phyloP scores from a whole-genome alignment of 805 yeast species.

The Kodamaea kaohsiungensis region DNA sequence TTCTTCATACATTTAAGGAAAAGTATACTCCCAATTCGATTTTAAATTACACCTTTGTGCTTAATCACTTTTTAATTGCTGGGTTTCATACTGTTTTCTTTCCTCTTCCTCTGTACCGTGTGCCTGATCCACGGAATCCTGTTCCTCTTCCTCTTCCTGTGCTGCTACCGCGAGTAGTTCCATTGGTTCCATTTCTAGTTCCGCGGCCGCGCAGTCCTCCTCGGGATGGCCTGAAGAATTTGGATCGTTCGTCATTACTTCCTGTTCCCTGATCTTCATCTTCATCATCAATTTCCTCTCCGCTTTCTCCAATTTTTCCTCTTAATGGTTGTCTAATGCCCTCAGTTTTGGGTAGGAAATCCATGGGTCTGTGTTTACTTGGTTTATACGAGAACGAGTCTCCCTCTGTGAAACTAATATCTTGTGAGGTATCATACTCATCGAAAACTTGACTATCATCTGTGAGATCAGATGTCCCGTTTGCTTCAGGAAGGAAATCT shows the following conservation, averaged over 20 bases:
- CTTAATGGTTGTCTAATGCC: conserved; percentile 2
- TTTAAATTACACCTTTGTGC: background rate
- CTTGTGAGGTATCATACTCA: conserved; percentile 6
- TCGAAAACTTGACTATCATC: conserved; percentile 1
- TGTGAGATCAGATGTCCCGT: background rate
- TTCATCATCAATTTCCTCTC: conserved; percentile 8
- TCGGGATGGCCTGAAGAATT: background rate
- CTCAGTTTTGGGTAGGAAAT: conserved; percentile 1
- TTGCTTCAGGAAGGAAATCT: conserved; percentile 1
- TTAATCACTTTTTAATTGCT: too few relatives aligned
- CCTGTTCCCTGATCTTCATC: conserved; percentile 7
- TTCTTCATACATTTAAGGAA: background rate
- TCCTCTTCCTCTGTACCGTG: conserved; percentile 15
- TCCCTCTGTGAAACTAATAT: conserved; percentile 1
- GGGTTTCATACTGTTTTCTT: background rate
- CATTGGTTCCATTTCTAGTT: background rate
- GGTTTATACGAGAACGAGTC: background rate
- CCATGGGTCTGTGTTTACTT: background rate
- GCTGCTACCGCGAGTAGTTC: conserved; percentile 10
- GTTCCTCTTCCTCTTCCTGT: conserved; percentile 16
- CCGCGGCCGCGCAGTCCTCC: conserved; percentile 1
- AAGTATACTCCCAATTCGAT: background rate
- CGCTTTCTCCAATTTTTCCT: conserved; percentile 1
- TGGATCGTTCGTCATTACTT: background rate
- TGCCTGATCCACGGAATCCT: conserved; percentile 1